These are phyloP conservation scores for Casuarina glauca DNA, from an alignment of 306 rosid genomes.

Conservation along the genomic window DNA sequence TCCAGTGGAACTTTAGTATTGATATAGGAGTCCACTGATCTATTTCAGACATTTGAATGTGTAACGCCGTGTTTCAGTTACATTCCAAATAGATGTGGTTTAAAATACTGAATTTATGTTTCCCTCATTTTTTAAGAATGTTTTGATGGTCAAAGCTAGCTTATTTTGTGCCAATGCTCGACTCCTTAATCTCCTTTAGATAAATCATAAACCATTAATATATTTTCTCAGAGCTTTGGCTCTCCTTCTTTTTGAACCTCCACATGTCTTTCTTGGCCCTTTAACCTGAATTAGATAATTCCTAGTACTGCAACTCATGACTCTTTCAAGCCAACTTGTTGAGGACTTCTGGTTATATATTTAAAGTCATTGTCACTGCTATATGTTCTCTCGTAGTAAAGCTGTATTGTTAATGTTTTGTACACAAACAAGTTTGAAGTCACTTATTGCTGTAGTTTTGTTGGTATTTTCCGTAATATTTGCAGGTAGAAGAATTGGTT, in stretches of 20 bases:
- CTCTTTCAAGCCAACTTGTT: neutral
- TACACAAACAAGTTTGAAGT: neutral
- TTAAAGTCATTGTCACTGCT: slow-evolving; percentile 1
- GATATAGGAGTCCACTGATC: neutral
- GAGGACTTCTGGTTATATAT: slow-evolving; percentile 11
- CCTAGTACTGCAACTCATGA: neutral
- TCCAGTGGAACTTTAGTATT: slow-evolving; percentile 19
- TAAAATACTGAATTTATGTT: neutral
- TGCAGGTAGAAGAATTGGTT: slow-evolving; percentile 88
- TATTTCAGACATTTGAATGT: neutral
- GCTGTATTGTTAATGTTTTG: slow-evolving; percentile 12
- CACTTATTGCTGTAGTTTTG: slow-evolving; percentile 3
- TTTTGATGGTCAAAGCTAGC: neutral
- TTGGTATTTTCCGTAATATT: slow-evolving; percentile 18
- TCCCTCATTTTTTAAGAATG: neutral
- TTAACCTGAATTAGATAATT: slow-evolving; percentile 16
- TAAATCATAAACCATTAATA: neutral
- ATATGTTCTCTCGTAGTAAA: slow-evolving; percentile 8
- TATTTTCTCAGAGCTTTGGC: slow-evolving; percentile 14
- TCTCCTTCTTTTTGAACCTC: slow-evolving; percentile 12
- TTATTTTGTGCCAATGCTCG: neutral
- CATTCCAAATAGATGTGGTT: neutral
- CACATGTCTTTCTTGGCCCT: slow-evolving; percentile 14
- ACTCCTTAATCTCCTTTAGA: neutral
- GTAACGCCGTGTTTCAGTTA: neutral